phyloP scores from a whole-genome alignment of 805 yeast genomes.

The Suhomyces sp. region DNA sequence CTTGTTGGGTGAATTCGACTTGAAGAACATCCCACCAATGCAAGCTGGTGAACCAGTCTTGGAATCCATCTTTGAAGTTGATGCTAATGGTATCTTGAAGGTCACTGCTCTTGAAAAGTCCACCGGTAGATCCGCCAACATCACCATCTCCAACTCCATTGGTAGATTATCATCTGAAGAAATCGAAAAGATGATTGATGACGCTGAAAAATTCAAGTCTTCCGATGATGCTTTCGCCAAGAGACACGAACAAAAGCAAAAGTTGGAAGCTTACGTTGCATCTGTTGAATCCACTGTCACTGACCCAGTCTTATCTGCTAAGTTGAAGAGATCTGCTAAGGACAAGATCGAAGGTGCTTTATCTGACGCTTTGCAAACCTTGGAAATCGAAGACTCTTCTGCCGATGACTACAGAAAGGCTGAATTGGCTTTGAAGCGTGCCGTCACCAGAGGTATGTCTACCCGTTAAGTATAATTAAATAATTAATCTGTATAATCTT shows the following conservation, averaged over 20 bases:
- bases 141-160: slow-evolving; percentile 49
- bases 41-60: slow-evolving; percentile 51
- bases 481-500: slow-evolving; percentile 5
- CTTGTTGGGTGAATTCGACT: slow-evolving; percentile 50
- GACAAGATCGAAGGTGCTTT: slow-evolving; percentile 97
- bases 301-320: slow-evolving; percentile 97
- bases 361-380: slow-evolving; percentile 96
- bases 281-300: slow-evolving; percentile 92
- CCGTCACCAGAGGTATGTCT: slow-evolving; percentile 98
- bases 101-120: slow-evolving; percentile 50
- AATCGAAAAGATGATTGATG: slow-evolving; percentile 48
- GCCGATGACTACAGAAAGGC: slow-evolving; percentile 99
- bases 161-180: slow-evolving; percentile 50
- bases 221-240: slow-evolving; percentile 99
- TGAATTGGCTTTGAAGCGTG: slow-evolving; percentile 98
- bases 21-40: slow-evolving; percentile 51
- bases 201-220: slow-evolving; percentile 73
- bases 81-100: slow-evolving; percentile 51
- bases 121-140: slow-evolving; percentile 50
- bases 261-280: slow-evolving; percentile 93
- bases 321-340: slow-evolving; percentile 95
- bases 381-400: slow-evolving; percentile 92
- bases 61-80: slow-evolving; percentile 49
- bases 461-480: slow-evolving; percentile 93
- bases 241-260: slow-evolving; percentile 99